Conservation (phyloP, 208 protist species). For the Spongospora subterranea region DNA sequence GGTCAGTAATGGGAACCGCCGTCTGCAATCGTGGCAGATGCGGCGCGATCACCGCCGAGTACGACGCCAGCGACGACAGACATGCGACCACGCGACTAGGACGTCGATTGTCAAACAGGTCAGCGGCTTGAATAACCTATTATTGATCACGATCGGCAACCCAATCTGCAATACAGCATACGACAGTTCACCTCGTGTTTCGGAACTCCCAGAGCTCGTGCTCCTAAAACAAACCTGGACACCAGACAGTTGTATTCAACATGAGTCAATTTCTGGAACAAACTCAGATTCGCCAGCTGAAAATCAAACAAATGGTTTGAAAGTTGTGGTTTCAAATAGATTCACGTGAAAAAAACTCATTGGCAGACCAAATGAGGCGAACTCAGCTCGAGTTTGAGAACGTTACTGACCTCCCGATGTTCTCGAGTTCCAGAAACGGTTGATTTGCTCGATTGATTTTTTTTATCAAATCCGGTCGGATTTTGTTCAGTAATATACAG, state of each 20-base stretch:
- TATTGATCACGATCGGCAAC: background rate
- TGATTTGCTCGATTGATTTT: slow-evolving; percentile 30
- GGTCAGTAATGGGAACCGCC: no score
- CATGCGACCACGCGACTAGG: background rate
- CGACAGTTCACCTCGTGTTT: background rate
- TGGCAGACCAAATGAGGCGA: no score
- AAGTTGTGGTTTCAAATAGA: no score
- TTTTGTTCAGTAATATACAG: slow-evolving; percentile 17
- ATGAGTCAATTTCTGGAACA: no score
- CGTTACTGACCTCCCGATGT: background rate
- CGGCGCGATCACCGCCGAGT: background rate
- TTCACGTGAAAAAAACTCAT: no score
- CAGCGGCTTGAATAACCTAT: slow-evolving; percentile 29
- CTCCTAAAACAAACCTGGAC: background rate
- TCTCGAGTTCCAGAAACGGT: slow-evolving; percentile 53
- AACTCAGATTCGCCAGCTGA: no score
- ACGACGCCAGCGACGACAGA: background rate
- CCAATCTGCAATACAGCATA: background rate
- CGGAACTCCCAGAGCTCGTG: slow-evolving; percentile 31
- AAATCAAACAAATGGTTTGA: no score
- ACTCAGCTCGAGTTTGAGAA: background rate
- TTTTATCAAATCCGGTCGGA: slow-evolving; percentile 22
- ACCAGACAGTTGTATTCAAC: no score
- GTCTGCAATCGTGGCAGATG: background rate
- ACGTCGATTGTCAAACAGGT: background rate